Evolutionary conservation across 2,329 filamentous ascomycete species (phyloP), one percentile per base, ranked within the genome.

Genomic region (Aspergillus caelatus): DNA sequence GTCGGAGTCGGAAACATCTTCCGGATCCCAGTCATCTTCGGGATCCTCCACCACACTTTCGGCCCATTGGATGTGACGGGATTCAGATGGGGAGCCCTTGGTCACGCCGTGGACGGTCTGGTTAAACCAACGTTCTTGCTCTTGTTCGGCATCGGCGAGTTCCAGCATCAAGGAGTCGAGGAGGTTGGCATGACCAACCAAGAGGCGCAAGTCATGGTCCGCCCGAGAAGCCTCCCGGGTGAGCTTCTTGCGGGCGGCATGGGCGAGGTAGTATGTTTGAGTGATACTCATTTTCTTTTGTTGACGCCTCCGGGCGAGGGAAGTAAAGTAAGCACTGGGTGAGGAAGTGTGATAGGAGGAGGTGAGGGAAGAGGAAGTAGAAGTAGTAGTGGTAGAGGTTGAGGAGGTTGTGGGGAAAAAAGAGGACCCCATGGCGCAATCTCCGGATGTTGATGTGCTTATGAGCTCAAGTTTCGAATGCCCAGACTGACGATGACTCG

Each of bases 41-140:
- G 86, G 81, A 68, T 92, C 89, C 79, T 94, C 91, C 65, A 86
- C 84, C 67, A 94, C 86, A 61, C 87, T 85, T 78, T 96, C 92
- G 74, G 92, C 91, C 92, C 93, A 97, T 84, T 94, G 91, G 71
- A 96, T 88, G 82, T 92, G 92, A 78, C 86, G 87, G 67, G 83
- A 77, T 70, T 91, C 86, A 70, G 90, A 84, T 12, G 64, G 65
- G 9, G 72, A 68, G 60, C 77, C 80, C 71, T 81, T 85, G 76
- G 84, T 84, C 71, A 91, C 91, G 74, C 90, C 91, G 77, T 88
- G 89, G 80, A 97, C 92, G 66, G 93, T 95, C 79, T 93, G 91
- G 87, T 97, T 96, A 89, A 97, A 98, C 94, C 94, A 97, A 70
- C 88, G 90, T 82, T 98, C 94, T 82, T 98, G 95, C 80, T 97